Conservation (phyloP, 2,329 filamentous ascomycete genomes). For the Berkeleyomyces rouxiae region DNA sequence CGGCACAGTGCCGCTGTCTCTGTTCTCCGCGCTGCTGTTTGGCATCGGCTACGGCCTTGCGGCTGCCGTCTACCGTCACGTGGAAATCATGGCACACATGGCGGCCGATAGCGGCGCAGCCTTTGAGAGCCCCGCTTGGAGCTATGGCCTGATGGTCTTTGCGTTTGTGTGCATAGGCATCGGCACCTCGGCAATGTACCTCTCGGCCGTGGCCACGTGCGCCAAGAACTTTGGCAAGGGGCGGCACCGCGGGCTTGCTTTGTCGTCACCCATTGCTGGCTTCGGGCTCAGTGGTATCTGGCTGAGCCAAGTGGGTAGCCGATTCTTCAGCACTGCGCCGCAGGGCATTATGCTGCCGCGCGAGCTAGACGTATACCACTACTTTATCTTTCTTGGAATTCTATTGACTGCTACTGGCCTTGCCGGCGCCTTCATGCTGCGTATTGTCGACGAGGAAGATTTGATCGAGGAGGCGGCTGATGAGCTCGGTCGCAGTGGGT, state of each 20-base stretch:
- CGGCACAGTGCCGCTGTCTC: conserved; percentile 60
- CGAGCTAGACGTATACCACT: conserved; percentile 61
- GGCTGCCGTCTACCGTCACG: conserved; percentile 51
- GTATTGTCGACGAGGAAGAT: conserved; percentile 68
- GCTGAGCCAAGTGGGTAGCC: conserved; percentile 75
- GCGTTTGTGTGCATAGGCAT: conserved; percentile 72
- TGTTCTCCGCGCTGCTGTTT: conserved; percentile 58
- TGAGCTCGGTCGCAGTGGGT: conserved; percentile 74
- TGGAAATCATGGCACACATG: conserved; percentile 20
- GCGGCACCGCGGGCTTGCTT: conserved; percentile 70
- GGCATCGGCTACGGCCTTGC: conserved; percentile 70
- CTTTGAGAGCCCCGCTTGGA: conserved; percentile 32
- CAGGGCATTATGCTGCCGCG: conserved; percentile 39
- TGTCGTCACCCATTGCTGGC: conserved; percentile 79
- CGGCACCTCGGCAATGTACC: conserved; percentile 77
- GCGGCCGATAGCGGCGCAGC: conserved; percentile 24
- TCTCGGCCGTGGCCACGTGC: conserved; percentile 80
- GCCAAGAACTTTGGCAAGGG: conserved; percentile 95
- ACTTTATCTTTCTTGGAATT: conserved; percentile 70
- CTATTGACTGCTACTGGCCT: conserved; percentile 56
- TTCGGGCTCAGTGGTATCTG: conserved; percentile 94
- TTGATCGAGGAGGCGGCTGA: conserved; percentile 83
- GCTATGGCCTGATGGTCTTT: conserved; percentile 68
- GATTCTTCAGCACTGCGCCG: conserved; percentile 53
- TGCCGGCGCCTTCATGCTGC: conserved; percentile 56